Evolutionary conservation across 73 alveolate species (phyloP), one percentile per base, ranked within the genome.

Genomic region (Chromera velia): DNA sequence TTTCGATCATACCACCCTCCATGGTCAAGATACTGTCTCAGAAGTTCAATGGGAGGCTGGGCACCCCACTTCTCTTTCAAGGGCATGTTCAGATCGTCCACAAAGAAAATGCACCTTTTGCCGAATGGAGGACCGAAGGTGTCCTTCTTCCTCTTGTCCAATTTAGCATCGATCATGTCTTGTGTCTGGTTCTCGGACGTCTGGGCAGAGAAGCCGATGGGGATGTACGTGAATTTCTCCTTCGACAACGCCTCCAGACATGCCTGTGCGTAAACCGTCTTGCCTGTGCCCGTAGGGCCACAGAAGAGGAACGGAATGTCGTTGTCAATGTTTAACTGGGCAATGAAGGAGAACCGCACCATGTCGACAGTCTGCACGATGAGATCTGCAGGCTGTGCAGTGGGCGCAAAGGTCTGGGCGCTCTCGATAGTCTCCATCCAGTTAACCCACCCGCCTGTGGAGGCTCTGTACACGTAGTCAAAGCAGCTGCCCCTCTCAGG

Each of bases 221-320:
- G 96, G 48, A 95, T 93, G 76, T 97, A 93, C 90, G 91, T 89
- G 85, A 86, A 96, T 83, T 91, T 86, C 47, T 94, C 98, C 84
- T 91, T 93, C 80, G 85, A 75, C 85, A 94, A 85, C 32, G 62
- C n/a, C 80, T 66, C 70, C 65, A 80, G 34, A 33, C 33, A 67
- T 80, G 86, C 67, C 49, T 93, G 87, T 62, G 96, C 91, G 86
- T 95, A 94, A 46, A 87, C 95, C 31, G 98, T 86, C 88, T 97
- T 97, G 55, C 99, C 99, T 9, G 99, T 96, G 64, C 99, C 99
- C 0, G 99, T 97, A 18, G 98, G 98, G 1, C 99, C 99, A 66
- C 98, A 95, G 82, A 97, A 94, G 70, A 97, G 89, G 70, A 95
- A 84, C 70, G 96, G 91, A 70, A 95, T 87, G 33, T 89, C 94